Conservation (phyloP, 2,329 filamentous ascomycete species). For the Colletotrichum orchidophilum region DNA sequence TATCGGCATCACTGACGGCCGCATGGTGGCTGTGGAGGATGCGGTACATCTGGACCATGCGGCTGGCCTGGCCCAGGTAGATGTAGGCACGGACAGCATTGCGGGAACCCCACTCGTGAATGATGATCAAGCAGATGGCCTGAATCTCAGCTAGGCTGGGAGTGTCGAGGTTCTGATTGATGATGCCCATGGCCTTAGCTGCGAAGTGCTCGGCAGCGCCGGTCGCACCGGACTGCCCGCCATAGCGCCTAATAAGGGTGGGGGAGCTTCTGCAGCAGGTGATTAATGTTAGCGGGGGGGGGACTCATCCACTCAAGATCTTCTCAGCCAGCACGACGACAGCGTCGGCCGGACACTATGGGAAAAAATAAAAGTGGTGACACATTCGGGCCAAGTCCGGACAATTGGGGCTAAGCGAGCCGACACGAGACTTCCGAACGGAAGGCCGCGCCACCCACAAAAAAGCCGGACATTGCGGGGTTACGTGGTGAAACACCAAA, state of each 20-base stretch:
- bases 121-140: constrained; percentile 67
- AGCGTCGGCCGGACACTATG: constrained; percentile 24
- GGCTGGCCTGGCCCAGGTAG: constrained; percentile 69
- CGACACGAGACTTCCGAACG: constrained; percentile 27
- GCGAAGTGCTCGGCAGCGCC: constrained; percentile 68
- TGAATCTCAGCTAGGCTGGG: constrained; percentile 70
- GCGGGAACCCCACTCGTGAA: constrained; percentile 70
- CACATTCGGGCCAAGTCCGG: constrained; percentile 26
- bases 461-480: constrained; percentile 35
- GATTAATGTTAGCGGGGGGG: constrained; percentile 9
- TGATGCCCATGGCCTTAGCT: constrained; percentile 63
- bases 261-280: constrained; percentile 59
- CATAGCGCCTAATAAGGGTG: constrained; percentile 66
- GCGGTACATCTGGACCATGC: constrained; percentile 72
- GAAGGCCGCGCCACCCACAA: constrained; percentile 32
- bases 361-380: not conserved
- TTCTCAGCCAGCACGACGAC: not conserved
- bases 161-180: constrained; percentile 68
- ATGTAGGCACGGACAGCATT: constrained; percentile 71
- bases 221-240: constrained; percentile 59
- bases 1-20: constrained; percentile 59
- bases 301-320: not conserved
- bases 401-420: constrained; percentile 18
- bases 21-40: constrained; percentile 65
- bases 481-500: constrained; percentile 35